Base-by-base conservation (phyloP, 495 filamentous ascomycete species). In the Hypoxylon crocopeplum region DNA sequence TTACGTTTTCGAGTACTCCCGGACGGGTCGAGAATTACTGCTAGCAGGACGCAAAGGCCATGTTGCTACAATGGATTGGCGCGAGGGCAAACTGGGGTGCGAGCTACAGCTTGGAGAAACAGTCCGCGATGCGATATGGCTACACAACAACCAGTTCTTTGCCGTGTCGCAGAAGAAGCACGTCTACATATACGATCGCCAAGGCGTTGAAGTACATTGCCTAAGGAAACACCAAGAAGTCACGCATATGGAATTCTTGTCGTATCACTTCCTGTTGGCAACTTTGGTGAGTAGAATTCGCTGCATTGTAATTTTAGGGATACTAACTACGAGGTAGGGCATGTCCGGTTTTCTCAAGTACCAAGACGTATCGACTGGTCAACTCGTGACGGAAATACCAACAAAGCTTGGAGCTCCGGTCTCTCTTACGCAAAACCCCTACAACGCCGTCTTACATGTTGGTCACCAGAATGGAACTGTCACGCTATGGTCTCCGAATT, bases 91-190 rank as follows among this genome's bases (percentile, higher is more conserved):
- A 66, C 72, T 98, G 32, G 90, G 89, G 3, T 96, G 90, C 66
- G 94, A 98, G 72, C 67, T 98, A 50, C 91, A 98, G 61, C 79
- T 98, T 48, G 82, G 83, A 22, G 94, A 98, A 76, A 97, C 92
- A 0, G 84, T 98, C 4, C 77, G 93, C 29, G 92, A 96, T 79
- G 90, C 87, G 13, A 86, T 84, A 64, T 98, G 93, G 90, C 79
- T 98, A 49, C 93, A 98, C 72, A 97, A 96, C 64, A 91, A 96
- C 70, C 92, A 97, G 63, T 92, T 82, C 73, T 96, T 98, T 74
- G 94, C 95, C 2, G 92, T 96, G n/a, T 91, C 94, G 21, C 94
- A 98, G 74, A 98, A 98, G 82, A 96, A 95, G 74, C 88, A 93
- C 57, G 89, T 92, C 56, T 81, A 80, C 77, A 98, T 98, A 56